Evolutionary conservation across 768 basidiomycete genomes (phyloP).

Genomic region (Tricholoma hemisulphureum): DNA sequence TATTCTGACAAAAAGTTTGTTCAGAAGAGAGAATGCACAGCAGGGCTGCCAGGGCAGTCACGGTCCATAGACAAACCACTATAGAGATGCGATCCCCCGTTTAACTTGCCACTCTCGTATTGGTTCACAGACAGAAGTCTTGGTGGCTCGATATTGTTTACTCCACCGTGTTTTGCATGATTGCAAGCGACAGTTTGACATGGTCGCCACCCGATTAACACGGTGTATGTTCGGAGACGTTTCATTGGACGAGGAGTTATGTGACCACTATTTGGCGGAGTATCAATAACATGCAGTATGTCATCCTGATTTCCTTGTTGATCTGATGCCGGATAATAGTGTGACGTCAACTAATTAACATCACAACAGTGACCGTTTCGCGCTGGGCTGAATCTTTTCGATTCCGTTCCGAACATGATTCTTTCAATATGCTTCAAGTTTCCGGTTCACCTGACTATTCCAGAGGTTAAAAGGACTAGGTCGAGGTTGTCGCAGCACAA

Average conservation of each 20-base stretch:
- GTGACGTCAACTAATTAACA: neutral
- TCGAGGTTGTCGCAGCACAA: neutral
- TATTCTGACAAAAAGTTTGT: neutral
- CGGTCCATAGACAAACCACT: neutral
- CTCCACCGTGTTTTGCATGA: neutral
- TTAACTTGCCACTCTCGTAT: too few relatives aligned
- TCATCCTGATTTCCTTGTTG: neutral
- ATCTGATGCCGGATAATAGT: neutral
- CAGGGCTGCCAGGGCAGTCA: neutral
- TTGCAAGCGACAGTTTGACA: neutral
- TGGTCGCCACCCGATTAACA: neutral
- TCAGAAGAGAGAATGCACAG: neutral
- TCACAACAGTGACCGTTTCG: neutral
- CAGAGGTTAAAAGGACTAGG: neutral
- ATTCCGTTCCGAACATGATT: neutral
- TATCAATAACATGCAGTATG: neutral
- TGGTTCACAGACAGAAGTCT: too few relatives aligned
- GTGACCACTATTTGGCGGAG: neutral
- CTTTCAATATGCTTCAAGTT: neutral
- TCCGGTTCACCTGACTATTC: neutral
- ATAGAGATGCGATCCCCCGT: too few relatives aligned
- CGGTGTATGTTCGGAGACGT: neutral
- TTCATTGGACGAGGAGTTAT: neutral
- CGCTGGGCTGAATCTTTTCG: neutral
- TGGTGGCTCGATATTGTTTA: neutral